These are phyloP conservation scores for Coemansia erecta DNA, from an alignment of 192 early-diverging fungal species.

Conservation along the genomic window DNA sequence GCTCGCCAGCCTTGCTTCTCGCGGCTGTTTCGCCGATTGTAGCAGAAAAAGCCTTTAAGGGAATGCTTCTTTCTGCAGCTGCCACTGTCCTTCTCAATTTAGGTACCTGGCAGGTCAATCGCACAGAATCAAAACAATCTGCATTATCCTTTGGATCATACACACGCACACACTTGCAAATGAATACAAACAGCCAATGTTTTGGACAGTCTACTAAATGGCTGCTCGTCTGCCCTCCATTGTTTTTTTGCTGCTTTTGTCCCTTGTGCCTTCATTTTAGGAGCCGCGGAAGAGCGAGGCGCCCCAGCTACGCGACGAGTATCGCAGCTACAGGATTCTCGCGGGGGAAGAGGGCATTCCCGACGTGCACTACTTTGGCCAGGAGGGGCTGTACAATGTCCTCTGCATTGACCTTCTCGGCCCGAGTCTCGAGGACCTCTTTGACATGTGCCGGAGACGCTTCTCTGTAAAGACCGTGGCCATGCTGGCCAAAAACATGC, in stretches of 20 bases:
- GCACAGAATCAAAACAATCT: too few relatives aligned
- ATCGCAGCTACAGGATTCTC: slow-evolving; percentile 92
- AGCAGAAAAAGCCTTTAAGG: too few relatives aligned
- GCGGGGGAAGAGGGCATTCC: slow-evolving; percentile 84
- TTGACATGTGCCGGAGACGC: slow-evolving; percentile 91
- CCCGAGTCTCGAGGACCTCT: slow-evolving; percentile 91
- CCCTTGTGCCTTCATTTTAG: slow-evolving; percentile 16
- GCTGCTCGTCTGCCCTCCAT: neutral
- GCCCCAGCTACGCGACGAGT: slow-evolving; percentile 95
- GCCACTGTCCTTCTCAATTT: too few relatives aligned
- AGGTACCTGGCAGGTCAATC: too few relatives aligned
- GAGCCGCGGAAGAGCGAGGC: slow-evolving; percentile 96
- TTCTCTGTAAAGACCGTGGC: slow-evolving; percentile 93
- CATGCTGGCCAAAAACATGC: slow-evolving; percentile 94
- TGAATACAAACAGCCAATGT: too few relatives aligned
- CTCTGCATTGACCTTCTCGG: slow-evolving; percentile 94
- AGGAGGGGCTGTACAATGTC: slow-evolving; percentile 94
- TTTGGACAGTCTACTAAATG: too few relatives aligned
- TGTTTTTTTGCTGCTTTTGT: slow-evolving; percentile 2
- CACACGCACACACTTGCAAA: too few relatives aligned
- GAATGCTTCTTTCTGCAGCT: too few relatives aligned
- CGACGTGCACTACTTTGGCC: slow-evolving; percentile 91
- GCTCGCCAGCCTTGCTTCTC: too few relatives aligned
- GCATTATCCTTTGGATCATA: too few relatives aligned
- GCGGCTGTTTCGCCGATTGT: too few relatives aligned